phyloP scores from a whole-genome alignment of 1,284 basidiomycete species.

The Pisolithus thermaeus region DNA sequence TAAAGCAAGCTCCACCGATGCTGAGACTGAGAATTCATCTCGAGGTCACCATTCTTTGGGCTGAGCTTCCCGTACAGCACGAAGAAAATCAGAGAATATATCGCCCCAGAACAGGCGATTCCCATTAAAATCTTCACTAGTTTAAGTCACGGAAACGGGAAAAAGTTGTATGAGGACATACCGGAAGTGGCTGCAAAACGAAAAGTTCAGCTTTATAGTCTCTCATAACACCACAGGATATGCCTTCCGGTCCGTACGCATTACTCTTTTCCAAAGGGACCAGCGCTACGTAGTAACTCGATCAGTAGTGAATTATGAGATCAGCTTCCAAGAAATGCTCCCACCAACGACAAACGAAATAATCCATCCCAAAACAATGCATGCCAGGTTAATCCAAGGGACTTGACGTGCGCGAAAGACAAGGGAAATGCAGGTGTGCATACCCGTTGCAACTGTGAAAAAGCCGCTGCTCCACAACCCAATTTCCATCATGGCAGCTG shows the following conservation, averaged over 20 bases:
- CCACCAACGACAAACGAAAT: conserved; percentile 43
- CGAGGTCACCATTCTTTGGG: conserved; percentile 36
- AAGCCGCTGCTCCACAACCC: conserved; percentile 57
- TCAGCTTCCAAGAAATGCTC: conserved; percentile 8
- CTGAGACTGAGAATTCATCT: conserved; percentile 41
- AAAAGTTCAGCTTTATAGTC: conserved; percentile 40
- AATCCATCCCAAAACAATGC: conserved; percentile 51
- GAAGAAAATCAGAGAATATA: conserved; percentile 55
- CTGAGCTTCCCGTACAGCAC: conserved; percentile 48
- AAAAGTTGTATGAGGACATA: conserved; percentile 26
- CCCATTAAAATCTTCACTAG: conserved; percentile 48
- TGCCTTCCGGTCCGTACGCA: conserved; percentile 46
- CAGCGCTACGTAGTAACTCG: conserved; percentile 27
- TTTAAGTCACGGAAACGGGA: background rate
- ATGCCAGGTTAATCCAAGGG: conserved; percentile 37
- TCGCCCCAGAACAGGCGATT: conserved; percentile 44
- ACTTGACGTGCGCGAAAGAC: conserved; percentile 52
- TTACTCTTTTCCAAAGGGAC: conserved; percentile 37
- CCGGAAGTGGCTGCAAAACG: conserved; percentile 55
- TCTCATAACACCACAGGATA: conserved; percentile 47
- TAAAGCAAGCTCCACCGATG: conserved; percentile 37
- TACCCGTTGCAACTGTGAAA: conserved; percentile 57
- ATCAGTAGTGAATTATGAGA: background rate
- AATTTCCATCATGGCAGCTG: conserved; percentile 54
- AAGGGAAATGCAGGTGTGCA: conserved; percentile 66